These are phyloP conservation scores for Mycena vitilis DNA, from an alignment of 768 basidiomycete genomes.

Conservation along the genomic window DNA sequence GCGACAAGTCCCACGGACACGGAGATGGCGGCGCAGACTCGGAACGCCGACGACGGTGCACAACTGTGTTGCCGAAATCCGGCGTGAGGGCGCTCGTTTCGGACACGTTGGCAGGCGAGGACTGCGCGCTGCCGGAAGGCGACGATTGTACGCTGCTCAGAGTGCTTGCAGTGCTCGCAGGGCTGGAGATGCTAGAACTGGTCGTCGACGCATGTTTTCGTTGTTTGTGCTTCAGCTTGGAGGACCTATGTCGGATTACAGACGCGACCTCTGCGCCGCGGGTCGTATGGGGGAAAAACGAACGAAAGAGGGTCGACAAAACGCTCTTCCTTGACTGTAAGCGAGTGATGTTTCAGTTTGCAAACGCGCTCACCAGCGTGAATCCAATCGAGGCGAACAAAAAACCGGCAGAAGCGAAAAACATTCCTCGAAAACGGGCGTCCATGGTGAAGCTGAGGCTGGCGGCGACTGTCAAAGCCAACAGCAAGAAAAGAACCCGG, in stretches of 20 bases:
- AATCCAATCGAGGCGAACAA: slow-evolving; percentile 34
- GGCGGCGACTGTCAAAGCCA: slow-evolving; percentile 36
- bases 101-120: slow-evolving; percentile 1
- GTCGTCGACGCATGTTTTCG: slow-evolving; percentile 15
- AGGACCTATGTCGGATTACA: slow-evolving; percentile 2
- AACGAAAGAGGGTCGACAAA: slow-evolving; percentile 32
- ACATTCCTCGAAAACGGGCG: slow-evolving; percentile 29
- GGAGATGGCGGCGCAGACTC: slow-evolving; percentile 34
- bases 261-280: slow-evolving; percentile 22
- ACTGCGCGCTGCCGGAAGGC: slow-evolving; percentile 1
- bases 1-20: slow-evolving; percentile 23
- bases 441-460: slow-evolving; percentile 27
- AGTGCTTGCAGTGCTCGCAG: slow-evolving; percentile 16
- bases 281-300: slow-evolving; percentile 19
- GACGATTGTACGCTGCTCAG: background rate
- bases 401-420: slow-evolving; percentile 30
- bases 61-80: slow-evolving; percentile 14
- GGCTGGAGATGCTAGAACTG: slow-evolving; percentile 26
- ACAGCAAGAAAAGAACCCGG: slow-evolving; percentile 6
- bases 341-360: slow-evolving; percentile 2
- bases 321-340: slow-evolving; percentile 29
- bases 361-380: slow-evolving; percentile 30
- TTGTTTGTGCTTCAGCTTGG: slow-evolving; percentile 8
- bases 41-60: slow-evolving; percentile 21
- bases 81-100: slow-evolving; percentile 7